Base-by-base conservation (phyloP, 2,329 filamentous ascomycete species). In the Triangularia setosa region DNA sequence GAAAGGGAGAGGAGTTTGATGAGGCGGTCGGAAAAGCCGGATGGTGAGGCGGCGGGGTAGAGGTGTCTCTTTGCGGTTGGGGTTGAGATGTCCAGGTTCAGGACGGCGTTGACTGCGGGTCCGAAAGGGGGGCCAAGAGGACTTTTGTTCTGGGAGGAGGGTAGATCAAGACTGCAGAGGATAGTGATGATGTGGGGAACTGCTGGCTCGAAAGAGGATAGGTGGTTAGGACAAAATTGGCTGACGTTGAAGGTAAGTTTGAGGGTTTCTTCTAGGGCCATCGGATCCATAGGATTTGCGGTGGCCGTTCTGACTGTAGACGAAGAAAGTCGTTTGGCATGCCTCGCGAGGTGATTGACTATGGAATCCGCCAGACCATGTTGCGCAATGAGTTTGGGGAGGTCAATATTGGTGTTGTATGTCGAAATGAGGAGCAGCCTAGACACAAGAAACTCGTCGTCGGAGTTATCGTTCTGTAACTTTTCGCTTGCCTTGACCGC, bases 231-330 rank as follows among this genome's bases (percentile, higher is more conserved):
- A 69, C 89, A 90, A 72, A 88, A 87, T 71, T 93, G 88, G 1
- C 90, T 90, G 61, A 97, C 82, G 75, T 97, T 97, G 81, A 96
- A 98, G 60, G 96, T 79, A 48, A 98, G 82, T 73, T 96, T 97
- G 58, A 95, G 79, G 0, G 90, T 94, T 75, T 98, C 94, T 8
- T 83, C 83, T 40, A 98, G 81, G 0, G 93, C 92, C 86, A 94
- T 87, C 64, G 90, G 87, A 68, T 90, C 87, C 83, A 93, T 90
- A 0, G 85, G 83, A 52, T 85, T 79, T 12, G 69, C 69, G 11
- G 71, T 73, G 24, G 73, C 68, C 55, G 76, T 77, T 55, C 72
- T 70, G n/a, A 56, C 25, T 44, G 60, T 6, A 5, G 73, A 72
- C 21, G 67, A 65, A 18, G 72, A 67, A 8, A 76, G 61, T 3